Percentiles rank a stretch among this genome's conserved stretches.
Conservation (phyloP, 148 eudicot genomes). For the Simmondsia chinensis region DNA sequence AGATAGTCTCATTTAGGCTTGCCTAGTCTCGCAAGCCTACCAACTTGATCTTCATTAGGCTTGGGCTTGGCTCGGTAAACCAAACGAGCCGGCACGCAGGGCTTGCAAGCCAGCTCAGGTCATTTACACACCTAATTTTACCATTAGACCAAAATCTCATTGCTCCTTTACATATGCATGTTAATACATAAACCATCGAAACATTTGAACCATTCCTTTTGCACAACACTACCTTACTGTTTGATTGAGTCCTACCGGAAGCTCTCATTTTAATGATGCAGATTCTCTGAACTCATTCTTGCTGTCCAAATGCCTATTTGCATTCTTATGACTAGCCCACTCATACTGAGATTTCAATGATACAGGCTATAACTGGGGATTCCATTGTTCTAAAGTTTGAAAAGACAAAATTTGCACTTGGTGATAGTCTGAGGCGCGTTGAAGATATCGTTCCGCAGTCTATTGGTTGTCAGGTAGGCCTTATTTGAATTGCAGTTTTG, state of each 20-base stretch:
- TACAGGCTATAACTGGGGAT: constrained; percentile 95
- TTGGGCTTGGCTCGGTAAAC: too few species aligned
- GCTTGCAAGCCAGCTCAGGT: too few species aligned
- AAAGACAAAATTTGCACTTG: constrained; percentile 71
- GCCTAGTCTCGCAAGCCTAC: too few species aligned
- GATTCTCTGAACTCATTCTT: too few species aligned
- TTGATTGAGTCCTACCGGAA: neutral
- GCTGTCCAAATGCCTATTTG: neutral
- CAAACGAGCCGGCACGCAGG: too few species aligned
- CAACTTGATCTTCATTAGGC: too few species aligned
- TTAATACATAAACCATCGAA: too few species aligned
- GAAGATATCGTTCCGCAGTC: constrained; percentile 87
- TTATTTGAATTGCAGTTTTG: constrained; percentile 1
- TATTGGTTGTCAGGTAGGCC: constrained; percentile 76
- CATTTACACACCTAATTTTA: too few species aligned
- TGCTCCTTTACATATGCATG: too few species aligned
- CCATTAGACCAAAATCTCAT: too few species aligned
- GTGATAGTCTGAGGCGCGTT: constrained; percentile 73
- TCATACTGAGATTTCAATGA: constrained; percentile 11
- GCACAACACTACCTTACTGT: neutral
- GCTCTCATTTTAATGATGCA: neutral
- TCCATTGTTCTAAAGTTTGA: constrained; percentile 84
- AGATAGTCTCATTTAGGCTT: too few species aligned
- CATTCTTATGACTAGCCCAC: constrained; percentile 1
- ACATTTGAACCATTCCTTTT: too few species aligned